phyloP scores from a whole-genome alignment of 2,329 filamentous ascomycete species.

The Alternaria infectoria region DNA sequence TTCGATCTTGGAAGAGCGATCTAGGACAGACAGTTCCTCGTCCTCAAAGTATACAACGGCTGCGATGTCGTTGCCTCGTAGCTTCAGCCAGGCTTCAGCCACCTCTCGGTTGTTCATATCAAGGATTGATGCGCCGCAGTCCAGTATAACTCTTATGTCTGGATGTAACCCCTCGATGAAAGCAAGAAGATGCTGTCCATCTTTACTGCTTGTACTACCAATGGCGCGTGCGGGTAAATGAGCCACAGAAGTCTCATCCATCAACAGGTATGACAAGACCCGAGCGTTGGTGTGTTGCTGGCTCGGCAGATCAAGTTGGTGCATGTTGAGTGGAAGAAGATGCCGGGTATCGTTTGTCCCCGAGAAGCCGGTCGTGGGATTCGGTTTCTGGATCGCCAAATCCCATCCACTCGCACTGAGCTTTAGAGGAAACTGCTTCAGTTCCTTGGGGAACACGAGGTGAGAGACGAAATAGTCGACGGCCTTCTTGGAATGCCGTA shows the following conservation, averaged over 20 bases:
- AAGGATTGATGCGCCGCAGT: constrained; percentile 74
- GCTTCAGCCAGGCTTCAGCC: constrained; percentile 58
- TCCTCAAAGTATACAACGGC: constrained; percentile 63
- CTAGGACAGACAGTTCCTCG: constrained; percentile 63
- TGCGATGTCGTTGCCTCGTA: constrained; percentile 40
- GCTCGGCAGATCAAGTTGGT: constrained; percentile 60
- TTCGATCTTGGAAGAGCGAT: constrained; percentile 56
- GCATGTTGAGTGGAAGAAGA: constrained; percentile 63
- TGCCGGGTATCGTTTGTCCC: constrained; percentile 70
- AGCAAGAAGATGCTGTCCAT: constrained; percentile 55
- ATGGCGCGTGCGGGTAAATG: constrained; percentile 24
- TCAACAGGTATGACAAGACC: constrained; percentile 66
- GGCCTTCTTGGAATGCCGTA: constrained; percentile 60
- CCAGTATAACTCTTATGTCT: constrained; percentile 66
- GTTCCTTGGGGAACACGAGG: constrained; percentile 66
- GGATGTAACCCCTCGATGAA: constrained; percentile 51
- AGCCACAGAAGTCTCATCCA: constrained; percentile 44
- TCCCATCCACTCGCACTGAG: constrained; percentile 73
- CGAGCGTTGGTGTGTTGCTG: constrained; percentile 71
- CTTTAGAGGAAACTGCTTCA: constrained; percentile 68
- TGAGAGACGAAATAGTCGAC: constrained; percentile 69
- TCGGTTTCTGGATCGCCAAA: constrained; percentile 55
- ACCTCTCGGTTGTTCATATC: constrained; percentile 59
- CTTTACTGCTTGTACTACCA: not conserved
- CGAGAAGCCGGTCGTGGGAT: constrained; percentile 70